phyloP scores from a whole-genome alignment of 345 rosid species.

The Populus simonii region DNA sequence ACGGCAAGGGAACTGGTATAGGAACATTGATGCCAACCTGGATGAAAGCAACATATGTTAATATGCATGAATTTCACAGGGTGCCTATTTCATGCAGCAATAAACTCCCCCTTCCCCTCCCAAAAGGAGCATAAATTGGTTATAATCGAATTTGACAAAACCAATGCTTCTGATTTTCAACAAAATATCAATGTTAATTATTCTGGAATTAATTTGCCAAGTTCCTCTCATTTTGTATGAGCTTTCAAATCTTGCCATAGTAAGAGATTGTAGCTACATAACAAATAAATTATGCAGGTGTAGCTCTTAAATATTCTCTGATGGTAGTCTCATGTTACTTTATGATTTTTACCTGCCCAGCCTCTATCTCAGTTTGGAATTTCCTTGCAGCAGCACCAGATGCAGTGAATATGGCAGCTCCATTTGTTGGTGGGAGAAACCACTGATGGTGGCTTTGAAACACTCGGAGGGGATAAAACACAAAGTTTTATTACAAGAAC shows the following conservation, averaged over 20 bases:
- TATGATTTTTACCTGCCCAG: constrained; percentile 68
- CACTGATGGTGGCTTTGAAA: no score
- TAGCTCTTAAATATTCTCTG: background rate
- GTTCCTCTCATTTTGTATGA: background rate
- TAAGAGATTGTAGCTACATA: background rate
- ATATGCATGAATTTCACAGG: background rate
- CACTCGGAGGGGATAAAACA: no score
- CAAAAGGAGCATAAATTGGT: background rate
- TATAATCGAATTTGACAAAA: no score
- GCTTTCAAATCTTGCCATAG: background rate
- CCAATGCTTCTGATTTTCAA: no score
- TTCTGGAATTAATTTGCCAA: background rate
- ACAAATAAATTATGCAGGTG: background rate
- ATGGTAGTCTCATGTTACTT: background rate
- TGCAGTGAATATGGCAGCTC: constrained; percentile 85
- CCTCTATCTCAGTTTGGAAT: constrained; percentile 90
- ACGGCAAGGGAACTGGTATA: constrained; percentile 93
- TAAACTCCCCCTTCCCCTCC: no score
- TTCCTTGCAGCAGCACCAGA: constrained; percentile 95
- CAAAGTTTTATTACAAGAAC: no score
- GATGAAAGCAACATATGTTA: constrained; percentile 7
- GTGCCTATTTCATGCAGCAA: background rate
- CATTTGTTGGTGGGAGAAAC: no score
- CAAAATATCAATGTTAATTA: no score
- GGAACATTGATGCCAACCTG: constrained; percentile 98